Evolutionary conservation across 495 filamentous ascomycete species (phyloP).

Genomic region (Pyrenopolyporus hunteri): DNA sequence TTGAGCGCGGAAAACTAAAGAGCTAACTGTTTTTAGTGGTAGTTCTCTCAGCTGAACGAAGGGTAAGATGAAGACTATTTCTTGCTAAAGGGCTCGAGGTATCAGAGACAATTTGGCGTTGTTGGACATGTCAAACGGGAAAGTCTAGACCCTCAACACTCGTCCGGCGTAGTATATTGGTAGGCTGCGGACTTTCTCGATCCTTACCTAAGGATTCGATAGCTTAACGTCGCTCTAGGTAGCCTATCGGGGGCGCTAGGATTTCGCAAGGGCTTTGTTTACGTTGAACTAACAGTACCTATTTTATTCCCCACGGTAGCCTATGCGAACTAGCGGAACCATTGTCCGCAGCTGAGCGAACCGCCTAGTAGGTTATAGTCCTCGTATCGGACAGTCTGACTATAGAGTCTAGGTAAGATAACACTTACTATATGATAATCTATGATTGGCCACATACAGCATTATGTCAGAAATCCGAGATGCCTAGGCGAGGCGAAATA

Average conservation of each 20-base stretch:
- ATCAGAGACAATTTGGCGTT: conserved; percentile 4
- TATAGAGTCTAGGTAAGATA: no score
- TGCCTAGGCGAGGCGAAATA: no score
- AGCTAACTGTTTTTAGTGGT: conserved; percentile 15
- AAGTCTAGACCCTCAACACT: conserved; percentile 5
- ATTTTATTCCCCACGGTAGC: neutral
- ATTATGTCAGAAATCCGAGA: no score
- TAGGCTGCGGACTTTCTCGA: neutral
- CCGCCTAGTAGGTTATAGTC: no score
- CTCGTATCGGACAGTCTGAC: no score
- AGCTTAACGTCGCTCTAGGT: neutral
- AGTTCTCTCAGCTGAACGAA: conserved; percentile 30
- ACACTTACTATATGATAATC: neutral
- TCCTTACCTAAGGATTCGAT: neutral
- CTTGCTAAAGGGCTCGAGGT: conserved; percentile 20
- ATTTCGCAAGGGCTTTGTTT: conserved; percentile 2
- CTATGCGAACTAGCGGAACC: conserved; percentile 29
- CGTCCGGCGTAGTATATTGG: conserved; percentile 3
- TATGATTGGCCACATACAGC: no score
- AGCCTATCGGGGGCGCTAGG: neutral
- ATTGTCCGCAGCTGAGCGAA: conserved; percentile 28
- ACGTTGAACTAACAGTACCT: neutral
- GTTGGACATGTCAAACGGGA: conserved; percentile 3
- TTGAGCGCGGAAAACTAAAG: conserved; percentile 6
- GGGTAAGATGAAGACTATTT: neutral